These are phyloP conservation scores for Striga asiatica DNA, from an alignment of 257 asterid species.

Conservation along the genomic window DNA sequence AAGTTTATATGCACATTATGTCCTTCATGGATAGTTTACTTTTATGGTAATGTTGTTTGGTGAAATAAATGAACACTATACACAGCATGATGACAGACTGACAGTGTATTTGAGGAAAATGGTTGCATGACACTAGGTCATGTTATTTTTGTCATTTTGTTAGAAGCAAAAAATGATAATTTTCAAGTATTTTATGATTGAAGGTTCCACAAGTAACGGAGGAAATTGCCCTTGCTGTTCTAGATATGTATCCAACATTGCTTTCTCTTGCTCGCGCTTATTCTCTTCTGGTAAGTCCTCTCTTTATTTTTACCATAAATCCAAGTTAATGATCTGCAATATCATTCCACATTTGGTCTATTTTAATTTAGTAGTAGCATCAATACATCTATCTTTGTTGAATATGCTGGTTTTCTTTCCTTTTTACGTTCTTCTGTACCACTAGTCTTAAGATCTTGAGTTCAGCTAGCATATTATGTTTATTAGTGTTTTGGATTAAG, in stretches of 20 bases:
- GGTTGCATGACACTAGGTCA: slow-evolving; percentile 6
- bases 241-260: slow-evolving; percentile 82
- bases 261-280: slow-evolving; percentile 75
- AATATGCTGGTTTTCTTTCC: too few species aligned
- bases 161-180: background rate
- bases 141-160: background rate
- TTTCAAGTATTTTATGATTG: slow-evolving; percentile 15
- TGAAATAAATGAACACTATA: background rate
- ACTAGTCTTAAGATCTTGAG: too few species aligned
- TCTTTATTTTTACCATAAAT: slow-evolving; percentile 1
- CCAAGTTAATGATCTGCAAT: background rate
- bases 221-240: slow-evolving; percentile 75
- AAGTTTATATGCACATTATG: slow-evolving; percentile 3
- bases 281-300: slow-evolving; percentile 59
- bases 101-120: background rate
- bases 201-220: slow-evolving; percentile 98
- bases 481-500: too few species aligned
- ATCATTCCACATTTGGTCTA: too few species aligned
- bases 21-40: background rate
- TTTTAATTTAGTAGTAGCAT: too few species aligned
- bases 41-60: background rate
- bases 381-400: background rate
- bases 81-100: background rate
- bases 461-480: too few species aligned
- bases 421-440: too few species aligned